phyloP scores from a whole-genome alignment of 352 stramenopile genomes.

The Pythium graminicola region DNA sequence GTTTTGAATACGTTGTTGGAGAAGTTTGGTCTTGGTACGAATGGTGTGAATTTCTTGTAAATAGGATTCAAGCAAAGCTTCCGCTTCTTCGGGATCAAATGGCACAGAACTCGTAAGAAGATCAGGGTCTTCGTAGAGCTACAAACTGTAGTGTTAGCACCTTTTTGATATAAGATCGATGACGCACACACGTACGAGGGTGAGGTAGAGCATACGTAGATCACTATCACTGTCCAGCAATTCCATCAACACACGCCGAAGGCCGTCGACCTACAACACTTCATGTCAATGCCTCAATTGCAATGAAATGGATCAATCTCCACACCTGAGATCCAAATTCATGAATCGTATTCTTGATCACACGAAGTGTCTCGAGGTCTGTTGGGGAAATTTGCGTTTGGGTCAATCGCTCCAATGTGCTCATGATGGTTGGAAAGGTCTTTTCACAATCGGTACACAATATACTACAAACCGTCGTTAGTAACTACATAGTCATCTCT shows the following conservation, averaged over 20 bases:
- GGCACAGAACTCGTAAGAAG: not conserved
- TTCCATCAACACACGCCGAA: slow-evolving; percentile 60
- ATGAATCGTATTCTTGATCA: slow-evolving; percentile 73
- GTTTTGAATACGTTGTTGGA: slow-evolving; percentile 66
- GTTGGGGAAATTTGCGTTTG: slow-evolving; percentile 21
- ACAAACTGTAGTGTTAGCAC: slow-evolving; percentile 15
- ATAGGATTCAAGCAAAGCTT: slow-evolving; percentile 75
- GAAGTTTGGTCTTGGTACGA: slow-evolving; percentile 52
- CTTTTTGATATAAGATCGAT: slow-evolving; percentile 38
- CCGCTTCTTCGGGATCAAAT: slow-evolving; percentile 67
- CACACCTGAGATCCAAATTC: slow-evolving; percentile 59
- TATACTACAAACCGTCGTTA: not conserved
- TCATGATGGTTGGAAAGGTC: slow-evolving; percentile 16
- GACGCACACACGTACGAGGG: slow-evolving; percentile 42
- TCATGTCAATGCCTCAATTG: too few species aligned
- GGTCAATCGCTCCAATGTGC: slow-evolving; percentile 21
- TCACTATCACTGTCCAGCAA: slow-evolving; percentile 69
- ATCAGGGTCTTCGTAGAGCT: slow-evolving; percentile 7
- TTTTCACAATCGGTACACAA: slow-evolving; percentile 10
- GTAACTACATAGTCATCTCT: not conserved
- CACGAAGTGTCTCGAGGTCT: slow-evolving; percentile 53
- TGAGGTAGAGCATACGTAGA: slow-evolving; percentile 58
- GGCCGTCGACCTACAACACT: slow-evolving; percentile 35
- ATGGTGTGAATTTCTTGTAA: slow-evolving; percentile 77
- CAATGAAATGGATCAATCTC: not conserved